Evolutionary conservation across 2,329 filamentous ascomycete species (phyloP).

Genomic region (Aureobasidium zeae): DNA sequence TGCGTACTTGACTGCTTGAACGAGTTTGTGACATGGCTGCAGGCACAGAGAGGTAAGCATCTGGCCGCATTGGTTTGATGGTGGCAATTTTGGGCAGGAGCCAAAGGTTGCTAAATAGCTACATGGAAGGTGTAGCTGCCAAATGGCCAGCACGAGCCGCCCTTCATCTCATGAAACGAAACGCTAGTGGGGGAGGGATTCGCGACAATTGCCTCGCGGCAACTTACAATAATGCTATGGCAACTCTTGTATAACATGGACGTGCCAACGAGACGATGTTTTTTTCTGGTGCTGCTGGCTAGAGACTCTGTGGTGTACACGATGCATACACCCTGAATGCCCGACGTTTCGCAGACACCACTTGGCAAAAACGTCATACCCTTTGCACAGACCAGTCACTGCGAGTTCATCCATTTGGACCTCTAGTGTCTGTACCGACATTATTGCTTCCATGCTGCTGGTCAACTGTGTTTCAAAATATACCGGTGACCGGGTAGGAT

Average conservation of each 20-base stretch:
- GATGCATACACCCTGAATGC: too few relatives aligned
- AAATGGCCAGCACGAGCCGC: conserved; percentile 12
- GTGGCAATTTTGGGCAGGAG: not conserved
- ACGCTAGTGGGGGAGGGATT: conserved; percentile 9
- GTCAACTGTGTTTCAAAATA: too few relatives aligned
- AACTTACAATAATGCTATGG: conserved; percentile 1
- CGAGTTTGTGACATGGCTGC: conserved; percentile 39
- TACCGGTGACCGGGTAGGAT: too few relatives aligned
- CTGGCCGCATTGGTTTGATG: conserved; percentile 10
- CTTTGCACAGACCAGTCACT: too few relatives aligned
- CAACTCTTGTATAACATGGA: not conserved
- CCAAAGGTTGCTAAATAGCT: conserved; percentile 12
- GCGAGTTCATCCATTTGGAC: too few relatives aligned
- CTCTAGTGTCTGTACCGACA: too few relatives aligned
- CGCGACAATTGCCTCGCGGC: not conserved
- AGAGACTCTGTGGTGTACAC: too few relatives aligned
- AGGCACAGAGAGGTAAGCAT: conserved; percentile 9
- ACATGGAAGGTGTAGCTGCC: too few relatives aligned
- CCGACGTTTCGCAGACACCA: too few relatives aligned
- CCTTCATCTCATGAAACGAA: conserved; percentile 11
- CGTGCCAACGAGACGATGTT: conserved; percentile 4
- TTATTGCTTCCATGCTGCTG: too few relatives aligned
- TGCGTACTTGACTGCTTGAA: conserved; percentile 36
- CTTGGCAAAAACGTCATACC: too few relatives aligned
- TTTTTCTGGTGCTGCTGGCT: too few relatives aligned